These are phyloP conservation scores for Coniochaeta sp. DNA, from an alignment of 2,329 filamentous ascomycete species.

Conservation along the genomic window DNA sequence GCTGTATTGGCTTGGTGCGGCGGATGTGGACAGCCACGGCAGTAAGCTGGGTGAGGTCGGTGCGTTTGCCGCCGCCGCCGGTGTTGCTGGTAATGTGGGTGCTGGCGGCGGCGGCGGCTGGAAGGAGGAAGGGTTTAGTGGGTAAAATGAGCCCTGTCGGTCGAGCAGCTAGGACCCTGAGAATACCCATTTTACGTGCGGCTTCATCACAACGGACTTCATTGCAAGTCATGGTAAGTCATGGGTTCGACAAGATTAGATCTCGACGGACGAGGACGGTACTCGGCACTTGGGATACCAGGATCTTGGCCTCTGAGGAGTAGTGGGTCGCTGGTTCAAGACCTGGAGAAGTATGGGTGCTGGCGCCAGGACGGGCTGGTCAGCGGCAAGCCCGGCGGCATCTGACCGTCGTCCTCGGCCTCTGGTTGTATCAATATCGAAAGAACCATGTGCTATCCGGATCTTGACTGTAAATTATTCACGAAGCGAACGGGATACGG, in stretches of 20 bases:
- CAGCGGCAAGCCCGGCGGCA: not conserved
- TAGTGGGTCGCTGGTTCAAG: not conserved
- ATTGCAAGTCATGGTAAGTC: not conserved
- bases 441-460: not conserved
- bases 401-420: not conserved
- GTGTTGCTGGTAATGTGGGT: conserved; percentile 24
- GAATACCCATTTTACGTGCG: not conserved
- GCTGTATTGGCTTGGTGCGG: conserved; percentile 74
- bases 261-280: not conserved
- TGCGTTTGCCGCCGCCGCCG: conserved; percentile 35
- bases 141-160: conserved; percentile 18
- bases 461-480: not conserved
- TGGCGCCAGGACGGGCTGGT: not conserved
- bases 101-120: conserved; percentile 34
- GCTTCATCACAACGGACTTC: not conserved
- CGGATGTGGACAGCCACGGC: conserved; percentile 56
- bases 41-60: conserved; percentile 45
- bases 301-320: not conserved
- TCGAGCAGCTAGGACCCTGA: not conserved
- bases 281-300: not conserved
- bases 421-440: not conserved
- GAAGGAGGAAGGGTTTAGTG: conserved; percentile 55
- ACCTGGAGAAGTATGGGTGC: not conserved
- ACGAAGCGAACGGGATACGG: not conserved
- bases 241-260: not conserved